A percentile compares a stretch with the other conserved stretches of the same genome.
phyloP scores from a whole-genome alignment of 1,284 basidiomycete genomes.

The Heterobasidion irregulare region DNA sequence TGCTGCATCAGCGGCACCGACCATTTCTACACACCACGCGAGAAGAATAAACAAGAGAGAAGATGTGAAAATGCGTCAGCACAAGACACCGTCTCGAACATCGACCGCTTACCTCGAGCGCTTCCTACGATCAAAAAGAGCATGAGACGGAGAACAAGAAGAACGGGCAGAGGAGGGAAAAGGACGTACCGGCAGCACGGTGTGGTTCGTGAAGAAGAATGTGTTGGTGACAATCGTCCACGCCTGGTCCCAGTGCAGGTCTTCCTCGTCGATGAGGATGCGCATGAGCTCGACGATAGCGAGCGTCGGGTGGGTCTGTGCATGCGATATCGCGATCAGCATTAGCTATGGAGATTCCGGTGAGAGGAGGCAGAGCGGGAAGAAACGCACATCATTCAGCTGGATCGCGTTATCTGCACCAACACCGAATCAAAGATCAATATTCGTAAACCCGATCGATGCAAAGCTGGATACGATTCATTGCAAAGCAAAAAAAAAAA shows the following conservation, averaged over 20 bases:
- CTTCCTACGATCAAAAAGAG: slow-evolving; percentile 38
- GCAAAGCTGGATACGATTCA: not conserved
- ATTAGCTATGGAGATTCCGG: slow-evolving; percentile 1
- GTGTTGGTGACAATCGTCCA: slow-evolving; percentile 85
- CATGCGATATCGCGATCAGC: not conserved
- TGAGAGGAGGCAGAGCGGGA: not conserved
- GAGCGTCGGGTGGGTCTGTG: slow-evolving; percentile 87
- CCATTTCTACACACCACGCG: slow-evolving; percentile 61
- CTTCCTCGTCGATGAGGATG: slow-evolving; percentile 83
- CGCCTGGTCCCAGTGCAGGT: slow-evolving; percentile 72
- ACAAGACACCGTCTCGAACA: not conserved
- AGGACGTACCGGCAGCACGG: slow-evolving; percentile 59
- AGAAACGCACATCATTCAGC: slow-evolving; percentile 64
- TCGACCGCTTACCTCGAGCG: slow-evolving; percentile 35
- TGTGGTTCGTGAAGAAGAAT: slow-evolving; percentile 93
- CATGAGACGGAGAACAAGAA: not conserved
- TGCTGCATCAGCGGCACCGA: slow-evolving; percentile 75
- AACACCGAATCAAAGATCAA: not conserved
- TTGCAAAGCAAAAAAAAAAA: not conserved
- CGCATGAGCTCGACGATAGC: slow-evolving; percentile 94
- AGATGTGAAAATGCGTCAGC: not conserved
- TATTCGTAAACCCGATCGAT: not conserved
- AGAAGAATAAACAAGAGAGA: slow-evolving; percentile 1
- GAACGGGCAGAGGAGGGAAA: not conserved
- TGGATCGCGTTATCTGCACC: slow-evolving; percentile 75